Conservation (phyloP, 495 filamentous ascomycete genomes). For the Pseudevernia furfuracea region DNA sequence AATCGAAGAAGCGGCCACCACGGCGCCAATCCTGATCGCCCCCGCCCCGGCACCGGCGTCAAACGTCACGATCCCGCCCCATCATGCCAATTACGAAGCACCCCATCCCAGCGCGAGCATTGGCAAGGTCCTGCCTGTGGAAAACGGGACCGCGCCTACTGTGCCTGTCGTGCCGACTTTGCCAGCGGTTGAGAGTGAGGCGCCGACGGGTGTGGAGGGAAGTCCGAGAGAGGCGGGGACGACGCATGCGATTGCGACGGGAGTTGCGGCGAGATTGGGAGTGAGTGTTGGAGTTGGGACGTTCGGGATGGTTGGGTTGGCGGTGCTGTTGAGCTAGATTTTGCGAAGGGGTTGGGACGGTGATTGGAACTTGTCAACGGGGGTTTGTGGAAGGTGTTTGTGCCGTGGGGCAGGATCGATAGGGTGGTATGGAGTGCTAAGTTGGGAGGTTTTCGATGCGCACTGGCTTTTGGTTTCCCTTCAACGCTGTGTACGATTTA, state of each 20-base stretch:
- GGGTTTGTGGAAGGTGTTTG: background rate
- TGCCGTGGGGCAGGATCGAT: background rate
- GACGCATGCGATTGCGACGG: background rate
- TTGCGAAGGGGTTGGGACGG: background rate
- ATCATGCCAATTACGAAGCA: background rate
- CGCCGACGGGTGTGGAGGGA: background rate
- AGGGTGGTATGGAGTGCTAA: too few species aligned
- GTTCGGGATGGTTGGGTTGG: background rate
- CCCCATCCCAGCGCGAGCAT: background rate
- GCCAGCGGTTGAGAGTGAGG: background rate
- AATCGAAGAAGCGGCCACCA: background rate
- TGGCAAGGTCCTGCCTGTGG: background rate
- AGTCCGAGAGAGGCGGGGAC: conserved; percentile 8
- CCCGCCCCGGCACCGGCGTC: background rate
- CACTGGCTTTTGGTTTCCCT: background rate
- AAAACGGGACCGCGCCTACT: conserved; percentile 3
- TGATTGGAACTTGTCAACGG: background rate
- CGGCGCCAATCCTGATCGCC: background rate
- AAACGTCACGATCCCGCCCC: background rate
- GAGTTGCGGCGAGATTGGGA: background rate
- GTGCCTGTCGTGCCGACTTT: background rate
- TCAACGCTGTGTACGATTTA: too few species aligned
- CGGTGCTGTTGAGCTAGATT: background rate
- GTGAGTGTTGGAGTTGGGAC: background rate
- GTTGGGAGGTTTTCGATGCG: background rate